Percentiles rank a stretch among this genome's conserved stretches.
These are phyloP conservation scores for Leccinum subrobustum DNA, from an alignment of 1,284 basidiomycete species.

Conservation along the genomic window DNA sequence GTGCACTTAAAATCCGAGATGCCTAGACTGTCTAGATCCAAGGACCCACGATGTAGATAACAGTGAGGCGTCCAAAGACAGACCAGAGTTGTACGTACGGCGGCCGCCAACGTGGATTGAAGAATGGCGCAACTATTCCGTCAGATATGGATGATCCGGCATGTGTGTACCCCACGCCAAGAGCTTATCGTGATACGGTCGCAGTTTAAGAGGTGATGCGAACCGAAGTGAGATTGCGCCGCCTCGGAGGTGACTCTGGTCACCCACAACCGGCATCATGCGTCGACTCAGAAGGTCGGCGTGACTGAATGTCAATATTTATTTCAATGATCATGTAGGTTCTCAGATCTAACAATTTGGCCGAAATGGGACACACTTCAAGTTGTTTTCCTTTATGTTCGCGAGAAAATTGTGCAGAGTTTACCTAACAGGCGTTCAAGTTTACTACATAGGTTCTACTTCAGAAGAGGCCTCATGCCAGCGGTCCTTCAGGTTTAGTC, in stretches of 20 bases:
- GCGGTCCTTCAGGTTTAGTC: neutral
- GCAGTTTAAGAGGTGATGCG: slow-evolving; percentile 16
- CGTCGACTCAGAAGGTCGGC: neutral
- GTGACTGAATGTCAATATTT: neutral
- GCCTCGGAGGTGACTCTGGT: neutral
- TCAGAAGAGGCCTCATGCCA: slow-evolving; percentile 1
- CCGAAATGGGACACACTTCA: neutral
- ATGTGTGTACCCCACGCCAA: neutral
- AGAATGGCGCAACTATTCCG: neutral
- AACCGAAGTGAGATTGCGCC: neutral
- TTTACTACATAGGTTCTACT: neutral
- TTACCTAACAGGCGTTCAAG: slow-evolving; percentile 23
- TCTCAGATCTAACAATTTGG: neutral
- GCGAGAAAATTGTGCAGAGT: slow-evolving; percentile 1
- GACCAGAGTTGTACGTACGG: neutral
- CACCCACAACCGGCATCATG: neutral
- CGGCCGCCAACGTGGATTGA: neutral
- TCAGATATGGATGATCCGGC: neutral
- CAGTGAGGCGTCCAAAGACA: neutral
- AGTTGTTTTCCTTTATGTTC: neutral
- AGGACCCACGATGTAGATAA: neutral
- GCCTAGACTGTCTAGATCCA: neutral
- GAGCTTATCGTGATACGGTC: slow-evolving; percentile 2
- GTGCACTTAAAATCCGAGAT: neutral
- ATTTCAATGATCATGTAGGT: neutral